phyloP scores from a whole-genome alignment of 371 early-diverging fungal genomes.

The Mortierella sp. region DNA sequence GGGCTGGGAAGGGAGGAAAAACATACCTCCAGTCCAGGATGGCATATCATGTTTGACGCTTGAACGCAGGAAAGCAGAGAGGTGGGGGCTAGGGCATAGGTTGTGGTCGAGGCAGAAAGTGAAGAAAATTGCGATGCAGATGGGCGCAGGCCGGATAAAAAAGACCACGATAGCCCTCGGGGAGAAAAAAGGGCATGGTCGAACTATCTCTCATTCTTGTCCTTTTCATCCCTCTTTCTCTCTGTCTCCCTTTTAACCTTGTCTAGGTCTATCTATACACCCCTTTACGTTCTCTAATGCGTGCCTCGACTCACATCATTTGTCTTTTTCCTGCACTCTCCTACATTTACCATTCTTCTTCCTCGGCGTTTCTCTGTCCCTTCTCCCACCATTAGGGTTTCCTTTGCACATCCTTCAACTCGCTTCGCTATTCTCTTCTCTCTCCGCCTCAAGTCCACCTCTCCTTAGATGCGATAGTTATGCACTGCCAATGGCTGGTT shows the following conservation, averaged over 20 bases:
- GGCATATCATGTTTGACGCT: not conserved
- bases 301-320: not conserved
- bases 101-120: too few species aligned
- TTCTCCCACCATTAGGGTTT: not conserved
- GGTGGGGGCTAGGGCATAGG: not conserved
- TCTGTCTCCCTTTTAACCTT: not conserved
- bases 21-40: not conserved
- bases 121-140: not conserved
- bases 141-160: conserved; percentile 14
- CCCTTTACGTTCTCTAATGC: not conserved
- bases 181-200: not conserved
- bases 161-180: not conserved
- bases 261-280: too few species aligned
- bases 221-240: not conserved
- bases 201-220: not conserved
- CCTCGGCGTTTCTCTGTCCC: not conserved
- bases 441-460: not conserved
- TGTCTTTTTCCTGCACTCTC: not conserved
- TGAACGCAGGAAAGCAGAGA: not conserved
- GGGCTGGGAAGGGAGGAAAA: not conserved
- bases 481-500: conserved; percentile 9
- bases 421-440: not conserved
- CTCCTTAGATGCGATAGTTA: not conserved
- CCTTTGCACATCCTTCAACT: not conserved
- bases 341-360: not conserved